These are phyloP conservation scores for Fusarium coffeatum DNA, from an alignment of 2,329 filamentous ascomycete species.

Conservation along the genomic window DNA sequence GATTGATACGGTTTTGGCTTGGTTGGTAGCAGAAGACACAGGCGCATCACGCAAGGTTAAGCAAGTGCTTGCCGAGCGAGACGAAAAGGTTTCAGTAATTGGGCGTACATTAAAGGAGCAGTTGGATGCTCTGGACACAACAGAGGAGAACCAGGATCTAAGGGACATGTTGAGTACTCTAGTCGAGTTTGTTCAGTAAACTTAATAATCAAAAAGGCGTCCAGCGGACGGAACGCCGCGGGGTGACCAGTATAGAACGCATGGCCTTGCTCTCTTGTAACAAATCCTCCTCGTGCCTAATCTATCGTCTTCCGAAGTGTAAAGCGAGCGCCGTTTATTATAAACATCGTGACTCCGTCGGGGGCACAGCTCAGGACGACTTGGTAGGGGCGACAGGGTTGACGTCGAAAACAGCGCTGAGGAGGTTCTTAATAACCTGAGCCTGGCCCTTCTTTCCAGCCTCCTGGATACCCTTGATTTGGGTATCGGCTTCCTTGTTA, in stretches of 20 bases:
- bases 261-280: constrained; percentile 34
- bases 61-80: constrained; percentile 72
- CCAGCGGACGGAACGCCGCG: constrained; percentile 15
- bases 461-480: constrained; percentile 84
- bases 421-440: constrained; percentile 83
- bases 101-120: constrained; percentile 74
- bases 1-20: constrained; percentile 86
- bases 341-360: constrained; percentile 10
- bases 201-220: constrained; percentile 42
- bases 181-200: constrained; percentile 60
- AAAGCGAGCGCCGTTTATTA: constrained; percentile 30
- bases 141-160: constrained; percentile 69
- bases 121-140: constrained; percentile 63
- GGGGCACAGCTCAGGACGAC: constrained; percentile 42
- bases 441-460: constrained; percentile 83
- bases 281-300: constrained; percentile 22
- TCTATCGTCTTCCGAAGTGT: constrained; percentile 19
- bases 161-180: constrained; percentile 67
- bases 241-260: constrained; percentile 28
- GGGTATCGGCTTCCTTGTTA: constrained; percentile 80
- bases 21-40: constrained; percentile 89
- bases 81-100: constrained; percentile 73
- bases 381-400: constrained; percentile 70
- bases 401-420: constrained; percentile 86
- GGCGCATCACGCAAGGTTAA: constrained; percentile 76